Base-by-base conservation (phyloP, 2,329 filamentous ascomycete species). In the Cercospora zeina region DNA sequence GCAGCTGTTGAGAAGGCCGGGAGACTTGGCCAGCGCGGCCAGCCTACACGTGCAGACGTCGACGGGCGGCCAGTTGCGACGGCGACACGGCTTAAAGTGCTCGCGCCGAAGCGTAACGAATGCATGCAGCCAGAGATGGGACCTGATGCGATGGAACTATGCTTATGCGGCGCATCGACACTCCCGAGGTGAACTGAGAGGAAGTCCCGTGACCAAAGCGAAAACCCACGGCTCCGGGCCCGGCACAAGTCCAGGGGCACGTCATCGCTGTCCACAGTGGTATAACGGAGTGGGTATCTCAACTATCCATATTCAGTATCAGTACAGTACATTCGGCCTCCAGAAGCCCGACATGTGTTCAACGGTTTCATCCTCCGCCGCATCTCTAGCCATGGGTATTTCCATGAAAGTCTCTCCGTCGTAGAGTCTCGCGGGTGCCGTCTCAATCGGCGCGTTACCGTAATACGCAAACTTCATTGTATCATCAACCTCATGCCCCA, bases 301-400 rank as follows among this genome's bases (percentile, higher is more conserved):
- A 8, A 34, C 37, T 31, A 33, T 13, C 33, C 24, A 37, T 30
- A 33, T 13, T 31, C 10, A 47, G 19, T 51, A 16, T 78, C 73
- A 81, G 68, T 81, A 81, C 62, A 81, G 62, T 59, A 66, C 77
- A 65, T 80, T 74, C 11, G 78, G 78, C 66, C 74, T 76, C 79
- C 79, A 81, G 68, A 80, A 80, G 4, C 75, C 71, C 10, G 68
- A 69, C 54, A 75, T 68, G 2, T 65, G 67, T 42, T 68, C 63
- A 10, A 57, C 56, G 11, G 37, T 16, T 24, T 39, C 54, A 21
- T 39, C 33, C 33, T 59, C 54, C 16, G 27, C 14, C 16, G 16
- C 31, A 21, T 42, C 9, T 31, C 19, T 30, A 50, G 11, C 11
- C 27, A 27, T 24, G 24, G 16, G 19, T 42, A 11, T 24, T n/a